Evolutionary conservation across 768 basidiomycete genomes (phyloP).

Genomic region (Trametes sanguinea): DNA sequence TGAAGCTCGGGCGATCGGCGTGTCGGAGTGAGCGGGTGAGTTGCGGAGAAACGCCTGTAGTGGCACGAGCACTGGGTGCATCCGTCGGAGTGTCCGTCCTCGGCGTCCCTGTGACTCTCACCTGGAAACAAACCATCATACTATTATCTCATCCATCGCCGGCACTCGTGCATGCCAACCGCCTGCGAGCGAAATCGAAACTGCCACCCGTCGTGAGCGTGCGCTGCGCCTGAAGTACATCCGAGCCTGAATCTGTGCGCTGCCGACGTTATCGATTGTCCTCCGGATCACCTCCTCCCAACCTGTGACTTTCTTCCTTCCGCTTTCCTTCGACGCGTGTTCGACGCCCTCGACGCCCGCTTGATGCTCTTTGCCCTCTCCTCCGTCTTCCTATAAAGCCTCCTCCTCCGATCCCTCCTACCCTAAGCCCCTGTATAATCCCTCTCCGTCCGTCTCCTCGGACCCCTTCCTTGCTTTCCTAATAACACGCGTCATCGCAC

Average conservation of each 20-base stretch:
- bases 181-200: slow-evolving; percentile 5
- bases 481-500: slow-evolving; percentile 1
- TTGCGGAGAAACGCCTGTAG: background rate
- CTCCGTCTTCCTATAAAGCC: slow-evolving; percentile 36
- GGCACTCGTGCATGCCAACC: slow-evolving; percentile 1
- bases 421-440: slow-evolving; percentile 20
- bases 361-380: slow-evolving; percentile 20
- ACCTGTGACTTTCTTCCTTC: slow-evolving; percentile 27
- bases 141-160: too few species aligned
- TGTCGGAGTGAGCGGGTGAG: slow-evolving; percentile 4
- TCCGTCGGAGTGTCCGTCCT: too few species aligned
- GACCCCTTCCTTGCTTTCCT: slow-evolving; percentile 12
- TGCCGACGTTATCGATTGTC: slow-evolving; percentile 33
- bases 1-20: slow-evolving; percentile 4
- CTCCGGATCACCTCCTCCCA: slow-evolving; percentile 26
- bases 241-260: background rate
- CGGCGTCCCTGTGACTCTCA: slow-evolving; percentile 13
- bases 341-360: slow-evolving; percentile 16
- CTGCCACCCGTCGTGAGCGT: background rate
- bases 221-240: too few species aligned
- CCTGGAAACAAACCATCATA: too few species aligned
- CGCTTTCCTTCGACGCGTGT: slow-evolving; percentile 12
- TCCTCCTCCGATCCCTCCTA: slow-evolving; percentile 15
- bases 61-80: too few species aligned
- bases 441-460: slow-evolving; percentile 1